phyloP scores from a whole-genome alignment of 805 yeast species.

The Ogataea haglerorum region DNA sequence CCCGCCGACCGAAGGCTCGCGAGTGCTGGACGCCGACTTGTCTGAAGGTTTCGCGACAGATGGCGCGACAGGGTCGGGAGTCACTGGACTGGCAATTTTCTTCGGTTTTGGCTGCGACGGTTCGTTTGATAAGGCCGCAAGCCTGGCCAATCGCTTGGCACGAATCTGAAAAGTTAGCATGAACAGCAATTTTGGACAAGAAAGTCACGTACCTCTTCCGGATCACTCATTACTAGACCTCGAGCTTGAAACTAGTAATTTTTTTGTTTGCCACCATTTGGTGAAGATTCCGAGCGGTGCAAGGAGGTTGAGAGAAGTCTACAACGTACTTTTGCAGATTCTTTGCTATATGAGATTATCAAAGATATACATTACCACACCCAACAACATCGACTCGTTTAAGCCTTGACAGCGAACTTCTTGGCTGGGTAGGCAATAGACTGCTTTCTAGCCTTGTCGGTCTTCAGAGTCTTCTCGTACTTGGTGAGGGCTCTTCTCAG shows the following conservation, averaged over 20 bases:
- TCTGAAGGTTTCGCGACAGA: not conserved
- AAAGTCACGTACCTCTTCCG: conserved; percentile 18
- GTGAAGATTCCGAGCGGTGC: not conserved
- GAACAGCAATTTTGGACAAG: not conserved
- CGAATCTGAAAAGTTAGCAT: conserved; percentile 29
- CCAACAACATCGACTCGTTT: conserved; percentile 33
- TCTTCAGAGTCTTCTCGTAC: conserved; percentile 74
- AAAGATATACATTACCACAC: conserved; percentile 15
- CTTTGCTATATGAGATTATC: conserved; percentile 14
- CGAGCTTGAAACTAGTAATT: not conserved
- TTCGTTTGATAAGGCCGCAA: conserved; percentile 24
- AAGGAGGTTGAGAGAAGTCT: not conserved
- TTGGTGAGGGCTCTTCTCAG: conserved; percentile 94
- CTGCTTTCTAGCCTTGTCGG: conserved; percentile 89
- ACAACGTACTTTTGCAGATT: conserved; percentile 6
- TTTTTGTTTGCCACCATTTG: conserved; percentile 15
- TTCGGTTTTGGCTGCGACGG: conserved; percentile 9
- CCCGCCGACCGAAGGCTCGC: not conserved
- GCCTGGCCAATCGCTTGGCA: conserved; percentile 49
- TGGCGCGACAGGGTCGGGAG: not conserved
- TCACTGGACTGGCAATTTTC: conserved; percentile 1
- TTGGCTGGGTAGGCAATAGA: conserved; percentile 96
- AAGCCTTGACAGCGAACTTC: conserved; percentile 98
- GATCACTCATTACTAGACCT: conserved; percentile 14
- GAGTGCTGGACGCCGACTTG: not conserved